A percentile compares a stretch with the other conserved stretches of the same genome.
Evolutionary conservation across 2,329 filamentous ascomycete species (phyloP).

Genomic region (Xylaria polymorpha): DNA sequence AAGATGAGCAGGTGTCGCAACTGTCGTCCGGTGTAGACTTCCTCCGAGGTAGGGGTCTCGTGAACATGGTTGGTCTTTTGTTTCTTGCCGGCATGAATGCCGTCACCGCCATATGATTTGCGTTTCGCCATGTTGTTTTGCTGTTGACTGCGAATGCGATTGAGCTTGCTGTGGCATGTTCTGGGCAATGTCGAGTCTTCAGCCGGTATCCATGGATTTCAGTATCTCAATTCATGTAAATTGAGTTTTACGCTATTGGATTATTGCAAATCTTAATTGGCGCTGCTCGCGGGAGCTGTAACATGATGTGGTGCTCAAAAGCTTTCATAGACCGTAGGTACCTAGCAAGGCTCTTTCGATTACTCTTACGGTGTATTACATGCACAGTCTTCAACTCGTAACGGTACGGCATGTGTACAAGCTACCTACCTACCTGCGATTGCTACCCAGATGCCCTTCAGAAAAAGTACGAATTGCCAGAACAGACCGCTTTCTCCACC

Average conservation of each 20-base stretch:
- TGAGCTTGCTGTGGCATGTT: conserved; percentile 32
- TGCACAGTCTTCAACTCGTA: not conserved
- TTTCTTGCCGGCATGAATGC: conserved; percentile 62
- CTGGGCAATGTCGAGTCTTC: conserved; percentile 3
- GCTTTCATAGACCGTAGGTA: not conserved
- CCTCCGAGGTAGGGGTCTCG: conserved; percentile 68
- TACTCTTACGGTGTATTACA: not conserved
- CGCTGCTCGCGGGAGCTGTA: not conserved
- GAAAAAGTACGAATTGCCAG: conserved; percentile 38
- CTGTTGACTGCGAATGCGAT: conserved; percentile 28
- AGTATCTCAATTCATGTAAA: conserved; percentile 2
- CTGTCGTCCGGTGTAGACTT: conserved; percentile 72
- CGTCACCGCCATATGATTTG: conserved; percentile 47
- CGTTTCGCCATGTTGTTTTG: conserved; percentile 47
- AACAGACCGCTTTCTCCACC: conserved; percentile 40
- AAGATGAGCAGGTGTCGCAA: conserved; percentile 76
- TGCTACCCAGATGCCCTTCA: conserved; percentile 21
- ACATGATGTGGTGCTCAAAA: not conserved
- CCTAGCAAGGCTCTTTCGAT: not conserved
- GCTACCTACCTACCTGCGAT: not conserved
- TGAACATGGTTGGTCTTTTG: conserved; percentile 63
- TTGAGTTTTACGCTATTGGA: conserved; percentile 13
- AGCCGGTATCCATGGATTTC: not conserved
- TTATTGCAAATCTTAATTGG: not conserved
- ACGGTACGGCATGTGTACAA: not conserved